A percentile compares a stretch with the other conserved stretches of the same genome.
These are phyloP conservation scores for Rhododendron simsii DNA, from an alignment of 148 eudicot genomes.

Conservation along the genomic window DNA sequence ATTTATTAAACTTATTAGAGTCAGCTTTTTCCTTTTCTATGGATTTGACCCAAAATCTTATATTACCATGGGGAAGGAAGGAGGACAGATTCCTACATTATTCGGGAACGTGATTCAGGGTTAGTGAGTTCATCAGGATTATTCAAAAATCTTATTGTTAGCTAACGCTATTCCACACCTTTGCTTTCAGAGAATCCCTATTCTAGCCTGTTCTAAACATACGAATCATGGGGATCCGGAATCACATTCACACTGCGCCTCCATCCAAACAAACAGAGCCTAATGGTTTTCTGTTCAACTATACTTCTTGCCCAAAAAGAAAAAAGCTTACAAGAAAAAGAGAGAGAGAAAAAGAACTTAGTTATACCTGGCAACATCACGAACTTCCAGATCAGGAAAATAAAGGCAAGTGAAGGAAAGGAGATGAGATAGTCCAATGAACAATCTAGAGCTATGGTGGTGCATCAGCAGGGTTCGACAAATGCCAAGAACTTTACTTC, in stretches of 20 bases:
- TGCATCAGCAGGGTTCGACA: conserved; percentile 88
- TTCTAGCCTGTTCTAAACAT: not conserved
- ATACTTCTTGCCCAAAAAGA: not conserved
- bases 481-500: conserved; percentile 73
- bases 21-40: not conserved
- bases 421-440: conserved; percentile 80
- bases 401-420: conserved; percentile 73
- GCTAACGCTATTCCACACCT: not conserved
- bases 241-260: not conserved
- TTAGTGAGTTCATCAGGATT: not conserved
- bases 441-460: conserved; percentile 80
- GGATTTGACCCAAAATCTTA: not conserved
- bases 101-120: not conserved
- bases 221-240: not conserved
- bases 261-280: not conserved
- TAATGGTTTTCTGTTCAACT: not conserved
- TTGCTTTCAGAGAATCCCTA: not conserved
- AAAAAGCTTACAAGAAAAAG: not conserved
- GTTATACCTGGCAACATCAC: conserved; percentile 85
- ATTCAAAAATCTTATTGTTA: not conserved
- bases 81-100: not conserved
- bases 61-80: not conserved
- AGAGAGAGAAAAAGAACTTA: not conserved
- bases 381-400: conserved; percentile 97
- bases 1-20: not conserved